These are phyloP conservation scores for Debaryomyces fabryi DNA, from an alignment of 1,139 yeast species.

Conservation along the genomic window DNA sequence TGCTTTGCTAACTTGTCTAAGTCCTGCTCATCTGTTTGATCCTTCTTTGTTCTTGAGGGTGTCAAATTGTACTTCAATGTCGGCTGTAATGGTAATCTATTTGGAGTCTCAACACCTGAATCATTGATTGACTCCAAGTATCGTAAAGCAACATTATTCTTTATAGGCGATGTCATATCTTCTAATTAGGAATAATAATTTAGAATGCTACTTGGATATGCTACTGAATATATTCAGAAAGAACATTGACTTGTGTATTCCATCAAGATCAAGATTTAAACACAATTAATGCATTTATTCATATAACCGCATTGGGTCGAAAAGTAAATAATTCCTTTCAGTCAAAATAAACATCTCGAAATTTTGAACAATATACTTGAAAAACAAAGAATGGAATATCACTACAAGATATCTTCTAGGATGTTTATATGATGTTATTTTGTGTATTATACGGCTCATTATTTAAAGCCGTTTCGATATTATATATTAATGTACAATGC, in stretches of 20 bases:
- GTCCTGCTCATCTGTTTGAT: slow-evolving; percentile 27
- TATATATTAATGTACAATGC: slow-evolving; percentile 7
- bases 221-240: neutral
- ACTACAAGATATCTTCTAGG: neutral
- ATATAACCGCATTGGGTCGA: slow-evolving; percentile 6
- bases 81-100: slow-evolving; percentile 36
- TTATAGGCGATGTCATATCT: slow-evolving; percentile 29
- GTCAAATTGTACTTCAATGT: slow-evolving; percentile 29
- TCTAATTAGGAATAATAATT: neutral
- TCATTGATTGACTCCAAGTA: slow-evolving; percentile 37
- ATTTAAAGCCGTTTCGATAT: neutral
- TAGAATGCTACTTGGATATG: neutral
- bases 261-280: neutral
- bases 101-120: slow-evolving; percentile 20
- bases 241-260: neutral
- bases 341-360: slow-evolving; percentile 3
- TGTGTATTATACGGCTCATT: slow-evolving; percentile 1
- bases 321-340: slow-evolving; percentile 2
- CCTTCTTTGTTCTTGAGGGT: slow-evolving; percentile 10
- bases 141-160: slow-evolving; percentile 32
- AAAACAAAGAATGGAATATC: neutral
- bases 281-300: neutral
- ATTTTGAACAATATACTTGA: neutral
- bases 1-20: slow-evolving; percentile 45
- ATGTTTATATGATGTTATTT: neutral